A percentile compares a stretch with the other conserved stretches of the same genome.
Conservation (phyloP, 179 eudicot species). For the Silene vulgaris region DNA sequence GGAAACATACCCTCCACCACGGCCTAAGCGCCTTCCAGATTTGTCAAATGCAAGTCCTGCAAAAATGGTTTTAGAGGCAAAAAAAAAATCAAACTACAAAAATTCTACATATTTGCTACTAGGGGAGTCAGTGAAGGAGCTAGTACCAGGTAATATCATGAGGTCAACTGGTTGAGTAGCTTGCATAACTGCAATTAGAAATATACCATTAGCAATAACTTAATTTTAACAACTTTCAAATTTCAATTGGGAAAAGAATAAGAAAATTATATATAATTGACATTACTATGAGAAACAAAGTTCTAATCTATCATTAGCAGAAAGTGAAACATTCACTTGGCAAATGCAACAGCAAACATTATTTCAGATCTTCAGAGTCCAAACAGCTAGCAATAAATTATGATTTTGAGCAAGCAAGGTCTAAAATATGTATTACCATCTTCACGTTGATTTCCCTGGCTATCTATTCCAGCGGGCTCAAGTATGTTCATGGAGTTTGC, state of each 20-base stretch:
- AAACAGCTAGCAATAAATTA: background rate
- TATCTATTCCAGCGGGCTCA: conserved; percentile 76
- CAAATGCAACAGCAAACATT: background rate
- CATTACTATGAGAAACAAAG: background rate
- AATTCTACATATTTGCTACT: conserved; percentile 7
- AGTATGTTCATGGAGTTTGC: conserved; percentile 90
- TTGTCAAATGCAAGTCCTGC: conserved; percentile 95
- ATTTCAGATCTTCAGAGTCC: background rate
- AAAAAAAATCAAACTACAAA: background rate
- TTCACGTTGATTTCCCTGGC: conserved; percentile 71
- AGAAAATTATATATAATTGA: background rate
- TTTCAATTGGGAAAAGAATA: background rate
- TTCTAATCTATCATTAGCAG: background rate
- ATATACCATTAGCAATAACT: background rate
- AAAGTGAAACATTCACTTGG: background rate
- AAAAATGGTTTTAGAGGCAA: conserved; percentile 6
- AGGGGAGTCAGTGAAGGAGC: conserved; percentile 17
- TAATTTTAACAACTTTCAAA: background rate
- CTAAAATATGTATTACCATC: conserved; percentile 48
- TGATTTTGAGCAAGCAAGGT: conserved; percentile 1
- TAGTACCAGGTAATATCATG: conserved; percentile 78
- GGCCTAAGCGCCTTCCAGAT: conserved; percentile 92
- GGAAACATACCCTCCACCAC: conserved; percentile 92
- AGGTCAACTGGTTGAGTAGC: conserved; percentile 84
- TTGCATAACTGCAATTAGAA: conserved; percentile 63